Base-by-base conservation (phyloP, 1,284 basidiomycete genomes). In the Tilletia walkeri region DNA sequence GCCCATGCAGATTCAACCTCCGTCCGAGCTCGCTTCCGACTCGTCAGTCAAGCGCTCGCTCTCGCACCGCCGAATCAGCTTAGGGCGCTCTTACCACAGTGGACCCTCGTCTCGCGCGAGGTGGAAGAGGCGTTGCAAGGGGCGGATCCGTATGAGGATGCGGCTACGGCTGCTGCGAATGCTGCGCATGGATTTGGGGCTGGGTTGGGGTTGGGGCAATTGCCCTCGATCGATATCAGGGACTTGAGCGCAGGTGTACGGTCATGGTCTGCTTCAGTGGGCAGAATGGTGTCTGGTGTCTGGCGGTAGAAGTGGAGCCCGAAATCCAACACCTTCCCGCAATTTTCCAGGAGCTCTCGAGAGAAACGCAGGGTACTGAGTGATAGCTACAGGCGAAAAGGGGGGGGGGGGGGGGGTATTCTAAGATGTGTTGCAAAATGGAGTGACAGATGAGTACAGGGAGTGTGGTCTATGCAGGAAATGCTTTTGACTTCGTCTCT, bases 101-200 rank as follows among this genome's bases (percentile, higher is more conserved):
- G 56, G 56, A 34, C 56, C 1, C 56, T 61, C 24, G 56, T 61
- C 24, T 24, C 56, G 24, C 24, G 30, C 24, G 56, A 61, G 36
- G 56, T 36, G 24, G 56, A 61, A 18, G 56, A 61, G 56, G 56
- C 36, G 24, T 18, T 61, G 9, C 56, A 61, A 18, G 56, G 56
- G 7, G 56, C 56, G 56, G 56, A 61, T 18, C 56, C 56, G 56
- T 61, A 61, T 30, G 56, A 10, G 24, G 56, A 61, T 61, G 56
- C 24, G 36, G 56, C 56, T 14, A 34, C 56, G 4, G 56, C 56
- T 30, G 56, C 56, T 20, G 20, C 56, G 20, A 30, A 20, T 38
- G 56, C 56, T 2, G 56, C 53, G 53, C 14, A 30, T 34, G 56
- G 56, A 30, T 61, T 61, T 38, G 36, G 56, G 56, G 20, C 56